Conservation (phyloP, 2,329 filamentous ascomycete genomes). For the Coleophoma crateriformis region DNA sequence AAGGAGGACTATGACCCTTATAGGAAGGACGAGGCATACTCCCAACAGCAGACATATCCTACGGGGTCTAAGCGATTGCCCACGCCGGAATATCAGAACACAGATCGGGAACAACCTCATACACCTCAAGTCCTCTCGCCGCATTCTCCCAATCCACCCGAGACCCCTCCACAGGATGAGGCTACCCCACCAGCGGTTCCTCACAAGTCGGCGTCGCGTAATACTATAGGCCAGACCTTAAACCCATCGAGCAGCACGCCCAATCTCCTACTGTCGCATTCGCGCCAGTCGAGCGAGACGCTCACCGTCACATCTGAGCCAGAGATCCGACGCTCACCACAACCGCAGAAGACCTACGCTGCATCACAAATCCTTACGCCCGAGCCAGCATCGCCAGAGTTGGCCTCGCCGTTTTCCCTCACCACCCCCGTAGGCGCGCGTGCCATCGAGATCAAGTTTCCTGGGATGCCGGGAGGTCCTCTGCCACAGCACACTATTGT, state of each 20-base stretch:
- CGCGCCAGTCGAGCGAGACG: constrained; percentile 18
- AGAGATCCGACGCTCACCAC: constrained; percentile 14
- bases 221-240: not conserved
- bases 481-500: constrained; percentile 13
- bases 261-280: constrained; percentile 9
- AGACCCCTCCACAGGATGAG: constrained; percentile 16
- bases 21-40: constrained; percentile 6
- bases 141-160: constrained; percentile 12
- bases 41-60: constrained; percentile 5
- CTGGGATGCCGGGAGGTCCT: constrained; percentile 9
- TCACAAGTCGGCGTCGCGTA: constrained; percentile 14
- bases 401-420: constrained; percentile 10
- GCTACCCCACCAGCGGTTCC: constrained; percentile 10
- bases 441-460: constrained; percentile 11
- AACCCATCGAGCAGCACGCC: constrained; percentile 3
- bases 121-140: constrained; percentile 15
- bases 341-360: constrained; percentile 17
- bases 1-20: constrained; percentile 7
- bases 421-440: not conserved
- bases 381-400: constrained; percentile 8
- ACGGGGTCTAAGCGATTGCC: constrained; percentile 9
- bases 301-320: constrained; percentile 21
- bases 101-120: constrained; percentile 11
- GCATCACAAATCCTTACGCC: constrained; percentile 16
- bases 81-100: constrained; percentile 18